A percentile compares a stretch with the other conserved stretches of the same genome.
These are phyloP conservation scores for Toxicodendron radicans DNA, from an alignment of 345 rosid species.

Conservation along the genomic window DNA sequence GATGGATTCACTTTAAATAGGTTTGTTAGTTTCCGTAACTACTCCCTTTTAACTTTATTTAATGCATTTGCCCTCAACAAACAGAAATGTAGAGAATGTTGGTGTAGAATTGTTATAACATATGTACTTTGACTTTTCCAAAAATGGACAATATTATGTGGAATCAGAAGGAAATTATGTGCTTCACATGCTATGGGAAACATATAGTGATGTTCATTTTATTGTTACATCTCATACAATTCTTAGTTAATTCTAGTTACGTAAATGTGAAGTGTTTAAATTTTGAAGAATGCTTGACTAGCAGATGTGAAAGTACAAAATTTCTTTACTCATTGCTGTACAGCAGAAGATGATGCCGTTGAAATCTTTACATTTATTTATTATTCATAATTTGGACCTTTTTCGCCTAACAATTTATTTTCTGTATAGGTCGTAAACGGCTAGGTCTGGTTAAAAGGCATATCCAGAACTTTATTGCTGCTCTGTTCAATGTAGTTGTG, in stretches of 20 bases:
- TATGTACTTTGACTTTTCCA: background rate
- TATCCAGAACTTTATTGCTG: constrained; percentile 64
- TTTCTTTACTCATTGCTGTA: background rate
- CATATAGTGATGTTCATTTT: background rate
- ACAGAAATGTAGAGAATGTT: background rate
- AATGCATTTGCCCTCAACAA: background rate
- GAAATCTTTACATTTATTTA: background rate
- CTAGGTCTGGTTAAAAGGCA: constrained; percentile 60
- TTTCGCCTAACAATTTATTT: constrained; percentile 31
- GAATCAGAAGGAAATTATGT: background rate
- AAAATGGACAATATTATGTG: background rate
- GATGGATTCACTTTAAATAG: background rate
- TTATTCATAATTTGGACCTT: constrained; percentile 5
- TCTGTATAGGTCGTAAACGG: constrained; percentile 62
- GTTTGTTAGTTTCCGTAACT: background rate
- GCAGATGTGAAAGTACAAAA: background rate
- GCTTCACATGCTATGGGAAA: background rate
- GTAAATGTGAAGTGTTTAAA: constrained; percentile 8
- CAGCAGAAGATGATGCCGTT: background rate
- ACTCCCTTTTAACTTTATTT: background rate
- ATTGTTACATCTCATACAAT: background rate
- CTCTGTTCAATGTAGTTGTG: constrained; percentile 65
- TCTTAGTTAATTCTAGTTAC: background rate
- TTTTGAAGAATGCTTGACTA: background rate
- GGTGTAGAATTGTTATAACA: background rate